These are phyloP conservation scores for Talaromyces sp. DNA, from an alignment of 2,329 filamentous ascomycete genomes.

Conservation along the genomic window DNA sequence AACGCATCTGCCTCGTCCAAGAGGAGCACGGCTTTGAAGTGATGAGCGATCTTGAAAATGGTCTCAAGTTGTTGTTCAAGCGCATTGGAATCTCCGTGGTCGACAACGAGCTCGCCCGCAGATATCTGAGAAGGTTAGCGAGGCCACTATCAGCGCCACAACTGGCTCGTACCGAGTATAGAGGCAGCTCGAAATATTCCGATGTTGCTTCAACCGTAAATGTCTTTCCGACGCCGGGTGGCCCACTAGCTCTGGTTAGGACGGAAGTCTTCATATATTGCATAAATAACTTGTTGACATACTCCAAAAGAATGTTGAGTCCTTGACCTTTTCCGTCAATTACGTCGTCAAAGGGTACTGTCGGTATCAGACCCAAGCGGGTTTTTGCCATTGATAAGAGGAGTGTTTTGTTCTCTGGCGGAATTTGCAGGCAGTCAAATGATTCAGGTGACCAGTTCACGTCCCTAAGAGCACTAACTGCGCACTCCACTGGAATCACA, in stretches of 20 bases:
- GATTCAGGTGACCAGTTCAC: slow-evolving; percentile 20
- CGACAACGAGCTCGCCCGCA: slow-evolving; percentile 19
- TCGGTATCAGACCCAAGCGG: slow-evolving; percentile 19
- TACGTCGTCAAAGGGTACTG: slow-evolving; percentile 30
- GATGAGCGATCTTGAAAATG: slow-evolving; percentile 29
- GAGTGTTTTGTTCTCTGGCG: slow-evolving; percentile 19
- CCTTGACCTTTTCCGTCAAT: slow-evolving; percentile 39
- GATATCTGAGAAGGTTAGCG: slow-evolving; percentile 21
- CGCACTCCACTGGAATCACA: slow-evolving; percentile 17
- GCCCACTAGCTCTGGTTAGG: slow-evolving; percentile 14
- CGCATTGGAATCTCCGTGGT: slow-evolving; percentile 21
- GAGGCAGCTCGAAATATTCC: slow-evolving; percentile 30
- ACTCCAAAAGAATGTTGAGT: slow-evolving; percentile 31
- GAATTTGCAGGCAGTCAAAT: slow-evolving; percentile 25
- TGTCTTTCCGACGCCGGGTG: slow-evolving; percentile 31
- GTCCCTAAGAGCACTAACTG: slow-evolving; percentile 20
- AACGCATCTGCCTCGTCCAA: slow-evolving; percentile 47
- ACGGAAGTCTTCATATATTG: slow-evolving; percentile 4
- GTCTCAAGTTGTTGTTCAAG: slow-evolving; percentile 44
- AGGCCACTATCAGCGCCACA: neutral
- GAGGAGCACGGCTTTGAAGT: slow-evolving; percentile 38
- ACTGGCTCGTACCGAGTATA: slow-evolving; percentile 20
- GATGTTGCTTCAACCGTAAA: slow-evolving; percentile 38
- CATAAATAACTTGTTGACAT: slow-evolving; percentile 9
- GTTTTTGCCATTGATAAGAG: slow-evolving; percentile 22